Percentiles rank a stretch among this genome's conserved stretches.
Conservation (phyloP, 371 early-diverging fungal species). For the Circinella umbellata region DNA sequence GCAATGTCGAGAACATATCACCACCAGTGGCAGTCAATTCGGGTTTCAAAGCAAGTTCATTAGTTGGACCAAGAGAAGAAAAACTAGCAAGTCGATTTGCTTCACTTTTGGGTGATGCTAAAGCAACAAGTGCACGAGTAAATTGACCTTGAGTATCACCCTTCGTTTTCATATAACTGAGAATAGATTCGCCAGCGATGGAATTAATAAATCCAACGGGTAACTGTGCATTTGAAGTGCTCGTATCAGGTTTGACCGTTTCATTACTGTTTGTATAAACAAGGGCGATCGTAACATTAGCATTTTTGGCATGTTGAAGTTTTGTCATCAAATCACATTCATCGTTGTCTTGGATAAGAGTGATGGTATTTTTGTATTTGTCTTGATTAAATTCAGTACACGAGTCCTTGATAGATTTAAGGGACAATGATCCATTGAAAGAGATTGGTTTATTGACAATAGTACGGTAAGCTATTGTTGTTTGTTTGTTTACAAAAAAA, state of each 20-base stretch:
- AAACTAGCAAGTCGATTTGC: conserved; percentile 32
- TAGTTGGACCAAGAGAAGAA: conserved; percentile 51
- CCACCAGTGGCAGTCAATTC: conserved; percentile 73
- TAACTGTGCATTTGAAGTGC: not conserved
- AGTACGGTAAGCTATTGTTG: not conserved
- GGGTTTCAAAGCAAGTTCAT: conserved; percentile 54
- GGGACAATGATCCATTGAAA: not conserved
- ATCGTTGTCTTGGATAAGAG: not conserved
- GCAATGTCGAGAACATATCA: conserved; percentile 69
- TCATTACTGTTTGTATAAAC: not conserved
- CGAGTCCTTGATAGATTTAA: not conserved
- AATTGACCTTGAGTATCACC: not conserved
- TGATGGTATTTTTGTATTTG: not conserved
- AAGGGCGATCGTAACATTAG: not conserved
- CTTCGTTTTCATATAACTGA: not conserved
- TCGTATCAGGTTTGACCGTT: not conserved
- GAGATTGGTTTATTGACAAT: not conserved
- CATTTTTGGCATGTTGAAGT: not conserved
- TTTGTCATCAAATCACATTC: not conserved
- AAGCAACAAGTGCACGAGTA: not conserved
- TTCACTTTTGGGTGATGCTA: conserved; percentile 14
- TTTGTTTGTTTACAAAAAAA: no score
- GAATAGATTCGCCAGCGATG: not conserved
- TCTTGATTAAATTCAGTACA: not conserved
- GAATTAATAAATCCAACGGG: not conserved